A percentile compares a stretch with the other conserved stretches of the same genome.
These are phyloP conservation scores for Rhododendron ferrugineum DNA, from an alignment of 148 eudicot species.

Conservation along the genomic window DNA sequence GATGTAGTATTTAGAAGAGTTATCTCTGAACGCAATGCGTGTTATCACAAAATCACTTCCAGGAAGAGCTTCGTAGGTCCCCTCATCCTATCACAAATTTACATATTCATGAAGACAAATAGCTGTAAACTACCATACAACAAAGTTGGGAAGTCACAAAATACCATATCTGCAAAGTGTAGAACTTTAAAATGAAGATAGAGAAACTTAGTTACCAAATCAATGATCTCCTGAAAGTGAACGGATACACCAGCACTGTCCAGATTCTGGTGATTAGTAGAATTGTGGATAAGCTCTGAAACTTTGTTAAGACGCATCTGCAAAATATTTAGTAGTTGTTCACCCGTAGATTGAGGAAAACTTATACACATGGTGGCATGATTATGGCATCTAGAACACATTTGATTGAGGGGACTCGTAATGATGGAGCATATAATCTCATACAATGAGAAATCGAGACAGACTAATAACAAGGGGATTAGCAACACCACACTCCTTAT, in stretches of 20 bases:
- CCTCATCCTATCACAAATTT: slow-evolving; percentile 51
- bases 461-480: too few relatives aligned
- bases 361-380: too few relatives aligned
- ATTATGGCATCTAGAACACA: too few relatives aligned
- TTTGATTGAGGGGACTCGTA: too few relatives aligned
- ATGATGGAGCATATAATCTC: too few relatives aligned
- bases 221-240: slow-evolving; percentile 90
- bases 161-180: not conserved
- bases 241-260: slow-evolving; percentile 93
- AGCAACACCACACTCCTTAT: too few relatives aligned
- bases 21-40: slow-evolving; percentile 81
- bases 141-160: not conserved
- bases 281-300: slow-evolving; percentile 94
- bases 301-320: slow-evolving; percentile 98
- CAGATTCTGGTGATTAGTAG: slow-evolving; percentile 79
- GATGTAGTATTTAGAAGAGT: slow-evolving; percentile 83
- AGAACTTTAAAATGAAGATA: too few relatives aligned
- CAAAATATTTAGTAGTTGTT: slow-evolving; percentile 5
- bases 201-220: slow-evolving; percentile 41
- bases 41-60: slow-evolving; percentile 88
- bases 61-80: slow-evolving; percentile 71
- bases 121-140: too few relatives aligned
- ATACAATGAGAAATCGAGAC: too few relatives aligned
- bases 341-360: too few relatives aligned
- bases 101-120: not conserved